Percentiles rank a stretch among this genome's conserved stretches.
Conservation (phyloP, 805 yeast species). For the Clavispora santaluciae region DNA sequence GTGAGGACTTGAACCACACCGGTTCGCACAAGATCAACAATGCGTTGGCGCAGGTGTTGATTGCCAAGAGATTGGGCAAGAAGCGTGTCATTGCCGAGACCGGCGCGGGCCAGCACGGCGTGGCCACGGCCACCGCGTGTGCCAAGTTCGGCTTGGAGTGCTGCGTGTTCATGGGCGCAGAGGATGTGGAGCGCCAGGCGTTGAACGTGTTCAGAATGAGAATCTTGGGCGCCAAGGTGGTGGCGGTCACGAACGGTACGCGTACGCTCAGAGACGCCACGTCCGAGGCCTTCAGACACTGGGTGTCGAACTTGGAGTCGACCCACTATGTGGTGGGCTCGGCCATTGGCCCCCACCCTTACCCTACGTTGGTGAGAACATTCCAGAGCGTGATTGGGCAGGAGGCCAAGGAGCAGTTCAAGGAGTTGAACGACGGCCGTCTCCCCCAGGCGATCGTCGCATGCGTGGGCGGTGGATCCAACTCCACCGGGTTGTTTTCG, state of each 20-base stretch:
- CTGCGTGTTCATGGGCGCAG: slow-evolving; percentile 98
- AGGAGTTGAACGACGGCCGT: slow-evolving; percentile 68
- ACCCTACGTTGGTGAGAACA: slow-evolving; percentile 95
- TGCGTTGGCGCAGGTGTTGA: slow-evolving; percentile 74
- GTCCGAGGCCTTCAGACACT: slow-evolving; percentile 89
- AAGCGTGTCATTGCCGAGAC: slow-evolving; percentile 79
- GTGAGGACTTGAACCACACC: slow-evolving; percentile 92
- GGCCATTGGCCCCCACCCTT: slow-evolving; percentile 99
- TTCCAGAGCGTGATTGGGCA: slow-evolving; percentile 96
- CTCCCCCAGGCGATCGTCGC: slow-evolving; percentile 95
- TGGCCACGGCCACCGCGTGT: slow-evolving; percentile 88
- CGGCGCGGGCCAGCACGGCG: slow-evolving; percentile 94
- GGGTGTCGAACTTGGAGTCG: slow-evolving; percentile 83
- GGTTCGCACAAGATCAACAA: slow-evolving; percentile 87
- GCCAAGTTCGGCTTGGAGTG: slow-evolving; percentile 91
- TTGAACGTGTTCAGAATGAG: slow-evolving; percentile 96
- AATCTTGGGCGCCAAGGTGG: slow-evolving; percentile 91
- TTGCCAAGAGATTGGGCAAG: slow-evolving; percentile 78
- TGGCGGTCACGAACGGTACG: slow-evolving; percentile 92
- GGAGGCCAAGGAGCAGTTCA: slow-evolving; percentile 90
- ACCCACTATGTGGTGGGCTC: slow-evolving; percentile 97
- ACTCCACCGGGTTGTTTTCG: slow-evolving; percentile 91
- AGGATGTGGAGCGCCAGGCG: slow-evolving; percentile 98
- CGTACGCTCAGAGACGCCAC: slow-evolving; percentile 96
- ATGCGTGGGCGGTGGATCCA: slow-evolving; percentile 99